phyloP scores from a whole-genome alignment of 768 basidiomycete species.

The Krasilnikovozyma curviuscula region DNA sequence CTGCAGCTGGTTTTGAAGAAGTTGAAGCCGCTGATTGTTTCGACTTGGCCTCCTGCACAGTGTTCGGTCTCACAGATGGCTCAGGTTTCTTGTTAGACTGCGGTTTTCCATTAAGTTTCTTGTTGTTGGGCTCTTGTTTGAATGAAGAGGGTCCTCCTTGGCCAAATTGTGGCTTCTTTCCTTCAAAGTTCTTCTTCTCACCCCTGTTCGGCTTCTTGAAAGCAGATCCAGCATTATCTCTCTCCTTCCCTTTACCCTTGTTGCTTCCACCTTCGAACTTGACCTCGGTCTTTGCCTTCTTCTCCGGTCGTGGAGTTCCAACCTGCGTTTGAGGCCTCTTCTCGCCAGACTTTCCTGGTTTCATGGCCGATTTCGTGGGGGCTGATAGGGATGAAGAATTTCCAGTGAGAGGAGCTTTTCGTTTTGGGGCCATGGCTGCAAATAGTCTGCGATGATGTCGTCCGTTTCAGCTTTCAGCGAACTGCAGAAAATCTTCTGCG shows the following conservation, averaged over 20 bases:
- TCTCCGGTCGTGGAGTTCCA: constrained; percentile 1
- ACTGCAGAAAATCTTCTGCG: too few relatives aligned
- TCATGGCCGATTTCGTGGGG: not conserved
- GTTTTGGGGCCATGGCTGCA: constrained; percentile 7
- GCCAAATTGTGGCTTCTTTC: not conserved
- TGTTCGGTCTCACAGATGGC: too few relatives aligned
- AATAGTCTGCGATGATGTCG: too few relatives aligned
- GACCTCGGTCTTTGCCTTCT: constrained; percentile 11
- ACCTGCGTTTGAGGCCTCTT: not conserved
- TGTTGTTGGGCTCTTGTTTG: not conserved
- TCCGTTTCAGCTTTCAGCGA: too few relatives aligned
- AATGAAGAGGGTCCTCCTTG: constrained; percentile 8
- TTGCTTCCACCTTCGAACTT: constrained; percentile 1
- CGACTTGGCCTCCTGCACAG: too few relatives aligned
- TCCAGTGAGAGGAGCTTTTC: constrained; percentile 6
- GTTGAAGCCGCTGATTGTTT: not conserved
- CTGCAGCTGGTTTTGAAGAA: not conserved
- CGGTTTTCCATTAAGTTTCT: not conserved
- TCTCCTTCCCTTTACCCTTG: constrained; percentile 7
- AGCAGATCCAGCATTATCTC: not conserved
- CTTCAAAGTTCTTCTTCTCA: not conserved
- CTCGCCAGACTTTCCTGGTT: not conserved
- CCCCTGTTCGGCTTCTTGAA: not conserved
- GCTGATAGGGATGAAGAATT: not conserved
- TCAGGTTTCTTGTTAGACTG: not conserved